Conservation (phyloP, 495 filamentous ascomycete species). For the Massariosphaeria phaeospora region DNA sequence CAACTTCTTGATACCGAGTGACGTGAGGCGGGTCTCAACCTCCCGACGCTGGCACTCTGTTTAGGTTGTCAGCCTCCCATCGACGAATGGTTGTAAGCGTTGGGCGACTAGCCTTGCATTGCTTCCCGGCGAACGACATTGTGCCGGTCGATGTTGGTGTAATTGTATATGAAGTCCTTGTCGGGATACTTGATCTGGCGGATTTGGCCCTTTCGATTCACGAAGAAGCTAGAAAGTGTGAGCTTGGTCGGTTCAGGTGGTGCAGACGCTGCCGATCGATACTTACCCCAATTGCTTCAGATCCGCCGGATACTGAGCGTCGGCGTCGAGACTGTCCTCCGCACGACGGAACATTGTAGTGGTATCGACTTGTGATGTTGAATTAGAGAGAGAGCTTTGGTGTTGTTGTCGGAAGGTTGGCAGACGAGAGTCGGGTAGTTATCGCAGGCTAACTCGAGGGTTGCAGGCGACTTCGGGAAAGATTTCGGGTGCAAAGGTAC, state of each 20-base stretch:
- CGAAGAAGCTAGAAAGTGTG: conserved; percentile 7
- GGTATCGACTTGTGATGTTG: not conserved
- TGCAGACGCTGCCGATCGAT: not conserved
- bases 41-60: conserved; percentile 59
- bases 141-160: conserved; percentile 64
- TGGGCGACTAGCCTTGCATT: conserved; percentile 50
- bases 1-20: conserved; percentile 51
- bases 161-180: conserved; percentile 65
- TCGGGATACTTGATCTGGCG: conserved; percentile 59
- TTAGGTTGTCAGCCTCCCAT: conserved; percentile 3
- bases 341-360: conserved; percentile 63
- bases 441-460: no score
- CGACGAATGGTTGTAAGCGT: not conserved
- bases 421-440: no score
- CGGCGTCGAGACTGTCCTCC: conserved; percentile 60
- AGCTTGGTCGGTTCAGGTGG: not conserved
- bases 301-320: conserved; percentile 59
- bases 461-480: no score
- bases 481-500: no score
- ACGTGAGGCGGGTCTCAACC: conserved; percentile 55
- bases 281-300: conserved; percentile 66
- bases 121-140: conserved; percentile 66
- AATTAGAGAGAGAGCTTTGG: not conserved
- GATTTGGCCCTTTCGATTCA: conserved; percentile 65
- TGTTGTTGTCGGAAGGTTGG: not conserved